Evolutionary conservation across 106 monocot genomes (phyloP), one percentile per base, ranked within the genome.

Genomic region (Posidonia australis): DNA sequence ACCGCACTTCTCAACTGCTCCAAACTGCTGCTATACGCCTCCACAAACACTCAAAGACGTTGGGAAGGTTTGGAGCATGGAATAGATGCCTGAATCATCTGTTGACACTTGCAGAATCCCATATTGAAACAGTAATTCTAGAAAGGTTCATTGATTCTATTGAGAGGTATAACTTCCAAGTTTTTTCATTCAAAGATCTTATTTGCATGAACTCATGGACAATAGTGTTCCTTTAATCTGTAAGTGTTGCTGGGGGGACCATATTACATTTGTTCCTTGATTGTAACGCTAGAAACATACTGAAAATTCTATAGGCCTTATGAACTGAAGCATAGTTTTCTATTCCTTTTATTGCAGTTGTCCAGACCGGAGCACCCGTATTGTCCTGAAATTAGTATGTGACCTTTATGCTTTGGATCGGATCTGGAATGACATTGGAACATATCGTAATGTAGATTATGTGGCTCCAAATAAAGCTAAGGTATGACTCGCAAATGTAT

Each of bases 41-140:
- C 26, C 57, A 66, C 30, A 98, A 98, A 32, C 98, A 98, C 68
- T 69, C 65, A 1, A 87, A 85, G 70, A 84, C 76, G 19, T 75
- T 98, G 23, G 98, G 98, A 46, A 71, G 79, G 12, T 98, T 98
- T 64, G 98, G 87, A 31, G 98, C 91, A 1, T 98, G 98, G 98
- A 98, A 98, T 59, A 76, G 87, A 77, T 98, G 98, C 64, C 81
- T 98, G 26, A 98, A 98, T 65, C 98, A 98, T 77, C 78, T 98
- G 24, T 65, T 98, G 44, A 88, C 83, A 10, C 87, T 98, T 12
- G 91, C 98, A 22, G 98, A 91, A 58, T 90, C 98, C 26, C 98
- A 98, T 63, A 84, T 98, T 26, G 98, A 98, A 54, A 80, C 98
- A 11, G 81, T 98, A 46, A 79, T 98, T 72, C 98, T 98, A 32